These are phyloP conservation scores for Priceomyces medius DNA, from an alignment of 805 yeast species.

Conservation along the genomic window DNA sequence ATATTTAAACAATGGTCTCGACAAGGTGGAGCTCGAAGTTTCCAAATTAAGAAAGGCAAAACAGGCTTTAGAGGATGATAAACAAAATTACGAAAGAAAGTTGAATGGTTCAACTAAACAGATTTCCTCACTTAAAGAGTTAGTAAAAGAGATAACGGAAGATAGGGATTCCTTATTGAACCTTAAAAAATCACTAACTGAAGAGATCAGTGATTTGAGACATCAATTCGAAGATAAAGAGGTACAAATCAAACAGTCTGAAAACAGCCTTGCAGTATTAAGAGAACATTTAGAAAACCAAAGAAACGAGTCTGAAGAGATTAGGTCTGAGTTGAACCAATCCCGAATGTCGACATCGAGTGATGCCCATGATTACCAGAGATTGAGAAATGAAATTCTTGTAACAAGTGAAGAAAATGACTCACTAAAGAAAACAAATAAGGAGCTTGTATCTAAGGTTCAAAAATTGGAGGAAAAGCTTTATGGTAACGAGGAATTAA, in stretches of 20 bases:
- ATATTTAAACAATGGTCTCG: slow-evolving; percentile 43
- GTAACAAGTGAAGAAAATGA: slow-evolving; percentile 67
- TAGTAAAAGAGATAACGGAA: slow-evolving; percentile 56
- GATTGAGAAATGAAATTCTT: slow-evolving; percentile 49
- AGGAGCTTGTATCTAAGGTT: slow-evolving; percentile 47
- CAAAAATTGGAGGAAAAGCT: slow-evolving; percentile 48
- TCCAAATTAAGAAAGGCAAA: slow-evolving; percentile 27
- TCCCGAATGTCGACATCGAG: slow-evolving; percentile 25
- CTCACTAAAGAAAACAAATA: slow-evolving; percentile 55
- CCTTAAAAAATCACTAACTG: slow-evolving; percentile 31
- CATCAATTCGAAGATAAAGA: slow-evolving; percentile 26
- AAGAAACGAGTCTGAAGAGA: slow-evolving; percentile 31
- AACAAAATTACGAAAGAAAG: slow-evolving; percentile 35
- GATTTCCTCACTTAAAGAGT: slow-evolving; percentile 53
- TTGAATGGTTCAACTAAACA: slow-evolving; percentile 43
- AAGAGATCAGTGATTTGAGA: slow-evolving; percentile 25
- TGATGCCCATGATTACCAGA: slow-evolving; percentile 36
- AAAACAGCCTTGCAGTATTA: slow-evolving; percentile 28
- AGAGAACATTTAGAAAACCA: slow-evolving; percentile 35
- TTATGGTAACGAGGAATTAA: slow-evolving; percentile 51
- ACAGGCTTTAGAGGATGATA: slow-evolving; percentile 33
- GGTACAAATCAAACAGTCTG: slow-evolving; percentile 22
- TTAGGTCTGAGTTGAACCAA: slow-evolving; percentile 33
- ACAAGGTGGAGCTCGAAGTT: slow-evolving; percentile 32
- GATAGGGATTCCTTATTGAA: slow-evolving; percentile 63